Conservation (phyloP, 2,329 filamentous ascomycete genomes). For the Fusarium sp. region DNA sequence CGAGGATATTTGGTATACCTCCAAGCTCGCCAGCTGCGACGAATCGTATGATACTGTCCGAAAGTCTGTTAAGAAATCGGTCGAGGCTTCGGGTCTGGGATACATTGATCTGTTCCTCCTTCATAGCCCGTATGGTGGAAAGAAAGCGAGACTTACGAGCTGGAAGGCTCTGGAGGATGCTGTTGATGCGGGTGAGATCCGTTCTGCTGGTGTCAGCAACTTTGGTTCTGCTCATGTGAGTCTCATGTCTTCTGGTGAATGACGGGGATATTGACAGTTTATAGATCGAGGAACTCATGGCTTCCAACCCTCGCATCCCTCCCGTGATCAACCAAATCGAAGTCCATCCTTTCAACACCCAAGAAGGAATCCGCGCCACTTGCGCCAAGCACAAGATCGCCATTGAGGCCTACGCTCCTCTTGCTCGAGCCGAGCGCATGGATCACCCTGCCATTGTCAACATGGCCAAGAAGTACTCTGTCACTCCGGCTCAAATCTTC, state of each 20-base stretch:
- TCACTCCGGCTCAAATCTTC: constrained; percentile 79
- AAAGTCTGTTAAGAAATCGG: constrained; percentile 72
- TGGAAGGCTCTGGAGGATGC: constrained; percentile 85
- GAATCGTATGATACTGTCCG: constrained; percentile 76
- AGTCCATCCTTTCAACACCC: constrained; percentile 85
- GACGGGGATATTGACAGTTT: rapidly evolving
- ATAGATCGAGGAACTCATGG: constrained; percentile 76
- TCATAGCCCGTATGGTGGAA: constrained; percentile 83
- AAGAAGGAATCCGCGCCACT: constrained; percentile 72
- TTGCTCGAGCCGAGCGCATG: constrained; percentile 78
- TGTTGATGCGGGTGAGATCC: constrained; percentile 76
- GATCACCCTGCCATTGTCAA: constrained; percentile 71
- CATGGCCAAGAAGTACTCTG: constrained; percentile 75
- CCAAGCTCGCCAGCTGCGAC: constrained; percentile 77
- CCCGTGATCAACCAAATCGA: constrained; percentile 86
- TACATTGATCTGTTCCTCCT: constrained; percentile 86
- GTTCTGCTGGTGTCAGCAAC: constrained; percentile 81
- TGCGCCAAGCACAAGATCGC: constrained; percentile 76
- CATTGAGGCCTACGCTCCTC: constrained; percentile 83
- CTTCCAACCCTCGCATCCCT: constrained; percentile 68
- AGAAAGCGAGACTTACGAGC: constrained; percentile 73
- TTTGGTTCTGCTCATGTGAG: constrained; percentile 79
- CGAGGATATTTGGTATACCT: constrained; percentile 82
- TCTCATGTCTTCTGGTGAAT: not conserved
- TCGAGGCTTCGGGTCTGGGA: constrained; percentile 74